Percentiles rank a stretch among this genome's conserved stretches.
Evolutionary conservation across 768 basidiomycete genomes (phyloP).

Genomic region (Leccinum disarticulatum): DNA sequence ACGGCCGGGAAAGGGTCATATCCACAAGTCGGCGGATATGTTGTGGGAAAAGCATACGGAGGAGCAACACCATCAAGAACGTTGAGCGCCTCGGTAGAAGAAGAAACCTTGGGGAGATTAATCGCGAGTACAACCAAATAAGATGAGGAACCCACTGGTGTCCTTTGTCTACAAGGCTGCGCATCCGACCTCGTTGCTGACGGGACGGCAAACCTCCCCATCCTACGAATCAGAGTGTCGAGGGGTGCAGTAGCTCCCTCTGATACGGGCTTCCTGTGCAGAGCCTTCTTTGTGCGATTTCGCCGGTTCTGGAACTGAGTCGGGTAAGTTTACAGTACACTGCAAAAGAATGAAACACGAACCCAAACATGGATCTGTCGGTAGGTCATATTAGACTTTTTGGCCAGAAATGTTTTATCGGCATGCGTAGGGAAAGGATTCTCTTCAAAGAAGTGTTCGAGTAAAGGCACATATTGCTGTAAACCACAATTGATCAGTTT

Average conservation of each 20-base stretch:
- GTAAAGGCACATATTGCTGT: not conserved
- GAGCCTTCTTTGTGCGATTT: conserved; percentile 3
- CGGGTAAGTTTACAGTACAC: not conserved
- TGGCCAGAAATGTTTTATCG: conserved; percentile 3
- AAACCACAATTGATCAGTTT: not conserved
- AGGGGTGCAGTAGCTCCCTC: not conserved
- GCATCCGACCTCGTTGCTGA: conserved; percentile 12
- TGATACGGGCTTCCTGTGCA: not conserved
- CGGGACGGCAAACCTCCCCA: conserved; percentile 28
- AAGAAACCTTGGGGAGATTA: not conserved
- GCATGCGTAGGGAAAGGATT: not conserved
- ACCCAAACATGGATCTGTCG: no score
- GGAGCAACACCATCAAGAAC: conserved; percentile 18
- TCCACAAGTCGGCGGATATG: conserved; percentile 16
- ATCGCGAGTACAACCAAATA: not conserved
- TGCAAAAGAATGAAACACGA: not conserved
- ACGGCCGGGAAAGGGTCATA: conserved; percentile 21
- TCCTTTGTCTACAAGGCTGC: conserved; percentile 2
- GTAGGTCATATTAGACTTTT: not conserved
- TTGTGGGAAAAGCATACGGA: conserved; percentile 23
- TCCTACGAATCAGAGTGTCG: conserved; percentile 16
- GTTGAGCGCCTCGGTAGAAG: not conserved
- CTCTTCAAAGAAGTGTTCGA: conserved; percentile 8
- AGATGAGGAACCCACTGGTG: not conserved
- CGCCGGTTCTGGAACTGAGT: conserved; percentile 5